Percentiles rank a stretch among this genome's conserved stretches.
phyloP scores from a whole-genome alignment of 2,329 filamentous ascomycete species.

The Emmonsia crescens region DNA sequence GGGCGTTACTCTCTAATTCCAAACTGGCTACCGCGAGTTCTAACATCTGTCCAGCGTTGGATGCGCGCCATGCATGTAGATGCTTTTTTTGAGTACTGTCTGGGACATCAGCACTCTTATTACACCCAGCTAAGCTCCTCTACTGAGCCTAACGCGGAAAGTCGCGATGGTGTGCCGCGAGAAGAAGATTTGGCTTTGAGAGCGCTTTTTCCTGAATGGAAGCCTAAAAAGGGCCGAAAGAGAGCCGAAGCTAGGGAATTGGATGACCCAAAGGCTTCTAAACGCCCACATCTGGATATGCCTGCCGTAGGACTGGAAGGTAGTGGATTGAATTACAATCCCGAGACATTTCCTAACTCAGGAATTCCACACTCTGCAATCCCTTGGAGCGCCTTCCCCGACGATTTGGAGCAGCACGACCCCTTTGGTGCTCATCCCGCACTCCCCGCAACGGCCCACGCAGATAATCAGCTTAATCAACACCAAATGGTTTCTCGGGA shows the following conservation, averaged over 20 bases:
- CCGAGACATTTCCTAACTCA: slow-evolving; percentile 4
- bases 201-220: slow-evolving; percentile 66
- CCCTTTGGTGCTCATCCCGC: slow-evolving; percentile 30
- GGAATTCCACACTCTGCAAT: slow-evolving; percentile 22
- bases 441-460: slow-evolving; percentile 18
- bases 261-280: slow-evolving; percentile 45
- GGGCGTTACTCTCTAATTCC: background rate
- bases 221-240: slow-evolving; percentile 52
- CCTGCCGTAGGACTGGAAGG: slow-evolving; percentile 36
- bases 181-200: slow-evolving; percentile 85
- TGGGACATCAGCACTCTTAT: slow-evolving; percentile 67
- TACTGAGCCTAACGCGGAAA: slow-evolving; percentile 50
- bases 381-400: slow-evolving; percentile 45
- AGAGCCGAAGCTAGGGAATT: slow-evolving; percentile 49
- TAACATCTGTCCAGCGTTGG: slow-evolving; percentile 56
- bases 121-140: slow-evolving; percentile 63
- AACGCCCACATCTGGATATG: slow-evolving; percentile 53
- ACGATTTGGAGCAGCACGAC: slow-evolving; percentile 39
- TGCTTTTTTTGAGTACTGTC: slow-evolving; percentile 84
- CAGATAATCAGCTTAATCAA: slow-evolving; percentile 26
- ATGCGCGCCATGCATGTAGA: slow-evolving; percentile 95
- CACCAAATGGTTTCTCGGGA: slow-evolving; percentile 5
- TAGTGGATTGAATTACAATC: slow-evolving; percentile 19
- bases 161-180: slow-evolving; percentile 68
- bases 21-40: background rate